Conservation (phyloP, 768 basidiomycete species). For the Auricularia sp. region DNA sequence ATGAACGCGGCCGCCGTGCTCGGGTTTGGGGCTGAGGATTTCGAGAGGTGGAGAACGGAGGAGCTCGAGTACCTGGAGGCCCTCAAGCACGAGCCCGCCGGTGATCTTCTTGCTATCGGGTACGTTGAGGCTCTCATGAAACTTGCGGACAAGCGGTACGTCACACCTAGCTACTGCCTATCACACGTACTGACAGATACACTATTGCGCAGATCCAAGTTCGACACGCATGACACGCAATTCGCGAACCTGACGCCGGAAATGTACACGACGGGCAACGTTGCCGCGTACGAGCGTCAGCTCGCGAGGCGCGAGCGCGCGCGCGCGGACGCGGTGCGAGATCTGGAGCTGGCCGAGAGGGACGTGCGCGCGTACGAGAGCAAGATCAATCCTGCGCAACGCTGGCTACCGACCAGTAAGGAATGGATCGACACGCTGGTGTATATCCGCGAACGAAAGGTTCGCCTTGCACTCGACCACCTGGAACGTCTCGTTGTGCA, state of each 20-base stretch:
- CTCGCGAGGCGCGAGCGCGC: too few species aligned
- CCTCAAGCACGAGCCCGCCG: constrained; percentile 11
- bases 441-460: constrained; percentile 6
- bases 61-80: constrained; percentile 12
- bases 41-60: constrained; percentile 8
- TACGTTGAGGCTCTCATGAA: background rate
- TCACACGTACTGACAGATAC: background rate
- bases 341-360: background rate
- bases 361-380: background rate
- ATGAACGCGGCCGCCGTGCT: constrained; percentile 4
- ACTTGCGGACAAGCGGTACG: background rate
- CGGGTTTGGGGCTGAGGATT: constrained; percentile 3
- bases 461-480: constrained; percentile 16
- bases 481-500: constrained; percentile 23
- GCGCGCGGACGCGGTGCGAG: too few species aligned
- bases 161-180: background rate
- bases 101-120: constrained; percentile 2
- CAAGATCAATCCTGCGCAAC: background rate
- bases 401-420: background rate
- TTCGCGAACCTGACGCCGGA: too few species aligned
- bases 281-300: too few species aligned
- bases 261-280: too few species aligned
- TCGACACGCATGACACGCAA: too few species aligned
- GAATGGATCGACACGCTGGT: background rate
- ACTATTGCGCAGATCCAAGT: background rate